A percentile compares a stretch with the other conserved stretches of the same genome.
phyloP scores from a whole-genome alignment of 768 basidiomycete genomes.

The Lactarius hatsudake region DNA sequence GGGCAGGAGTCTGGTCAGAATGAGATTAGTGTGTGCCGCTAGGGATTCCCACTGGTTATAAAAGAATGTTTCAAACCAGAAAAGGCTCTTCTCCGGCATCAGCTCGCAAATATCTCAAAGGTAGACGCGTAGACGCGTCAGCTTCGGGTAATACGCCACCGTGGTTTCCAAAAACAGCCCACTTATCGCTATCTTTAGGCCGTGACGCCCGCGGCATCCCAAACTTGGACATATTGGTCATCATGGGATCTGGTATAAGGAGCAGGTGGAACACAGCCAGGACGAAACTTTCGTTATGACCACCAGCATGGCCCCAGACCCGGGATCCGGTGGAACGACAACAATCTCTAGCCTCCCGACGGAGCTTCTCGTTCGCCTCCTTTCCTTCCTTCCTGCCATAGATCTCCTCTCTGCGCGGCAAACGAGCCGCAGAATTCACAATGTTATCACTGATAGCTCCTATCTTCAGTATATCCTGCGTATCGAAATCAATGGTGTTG shows the following conservation, averaged over 20 bases:
- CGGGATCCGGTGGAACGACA: background rate
- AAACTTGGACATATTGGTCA: background rate
- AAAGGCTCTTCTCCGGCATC: too few species aligned
- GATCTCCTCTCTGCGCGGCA: background rate
- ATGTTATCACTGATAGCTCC: background rate
- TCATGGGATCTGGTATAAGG: background rate
- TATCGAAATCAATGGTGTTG: background rate
- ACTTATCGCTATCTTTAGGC: too few species aligned
- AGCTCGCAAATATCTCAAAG: too few species aligned
- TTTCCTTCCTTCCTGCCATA: background rate
- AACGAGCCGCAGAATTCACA: background rate
- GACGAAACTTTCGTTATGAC: background rate
- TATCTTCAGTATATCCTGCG: conserved; percentile 12
- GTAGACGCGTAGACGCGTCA: too few species aligned
- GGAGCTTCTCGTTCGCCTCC: conserved; percentile 1
- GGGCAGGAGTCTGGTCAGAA: too few species aligned
- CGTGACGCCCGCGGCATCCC: background rate
- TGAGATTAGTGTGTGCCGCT: too few species aligned
- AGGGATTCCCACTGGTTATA: too few species aligned
- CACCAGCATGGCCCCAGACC: background rate
- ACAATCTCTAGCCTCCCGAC: conserved; percentile 1
- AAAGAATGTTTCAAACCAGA: too few species aligned
- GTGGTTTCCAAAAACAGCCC: too few species aligned
- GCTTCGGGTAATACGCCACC: background rate
- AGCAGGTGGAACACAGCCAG: background rate